phyloP scores from a whole-genome alignment of 1,284 basidiomycete species.

The Austropuccinia psidii region DNA sequence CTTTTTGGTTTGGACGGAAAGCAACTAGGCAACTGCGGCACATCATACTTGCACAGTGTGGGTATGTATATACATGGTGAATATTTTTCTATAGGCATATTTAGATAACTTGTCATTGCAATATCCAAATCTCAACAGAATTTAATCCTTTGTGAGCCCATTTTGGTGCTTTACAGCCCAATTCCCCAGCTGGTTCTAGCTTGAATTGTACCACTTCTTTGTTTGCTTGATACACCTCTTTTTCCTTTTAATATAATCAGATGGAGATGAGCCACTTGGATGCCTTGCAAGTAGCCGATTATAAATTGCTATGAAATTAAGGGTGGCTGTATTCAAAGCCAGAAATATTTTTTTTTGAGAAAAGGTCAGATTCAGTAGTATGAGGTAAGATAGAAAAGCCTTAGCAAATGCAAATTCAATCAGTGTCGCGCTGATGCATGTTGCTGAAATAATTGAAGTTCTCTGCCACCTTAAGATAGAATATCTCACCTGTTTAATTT shows the following conservation, averaged over 20 bases:
- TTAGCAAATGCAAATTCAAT: neutral
- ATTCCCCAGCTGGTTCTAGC: neutral
- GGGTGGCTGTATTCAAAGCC: constrained; percentile 5
- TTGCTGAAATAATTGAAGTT: neutral
- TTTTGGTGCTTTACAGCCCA: neutral
- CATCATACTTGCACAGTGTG: too few species aligned
- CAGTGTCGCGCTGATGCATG: neutral
- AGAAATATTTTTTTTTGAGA: neutral
- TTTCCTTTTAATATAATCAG: neutral
- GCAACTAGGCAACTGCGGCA: too few species aligned
- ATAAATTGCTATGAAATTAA: constrained; percentile 7
- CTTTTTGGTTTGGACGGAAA: too few species aligned
- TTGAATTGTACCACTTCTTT: neutral
- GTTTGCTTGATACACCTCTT: neutral
- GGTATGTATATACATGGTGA: too few species aligned
- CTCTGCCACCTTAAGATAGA: neutral
- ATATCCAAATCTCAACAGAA: too few species aligned
- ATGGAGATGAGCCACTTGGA: neutral
- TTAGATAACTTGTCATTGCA: too few species aligned
- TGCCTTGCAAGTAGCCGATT: neutral
- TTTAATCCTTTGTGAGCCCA: constrained; percentile 9
- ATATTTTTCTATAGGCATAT: too few species aligned
- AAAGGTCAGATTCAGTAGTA: too few species aligned
- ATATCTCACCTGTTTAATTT: neutral
- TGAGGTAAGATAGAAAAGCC: too few species aligned